Evolutionary conservation across 2,329 filamentous ascomycete genomes (phyloP), one percentile per base, ranked within the genome.

Genomic region (Phaeoacremonium minimum): DNA sequence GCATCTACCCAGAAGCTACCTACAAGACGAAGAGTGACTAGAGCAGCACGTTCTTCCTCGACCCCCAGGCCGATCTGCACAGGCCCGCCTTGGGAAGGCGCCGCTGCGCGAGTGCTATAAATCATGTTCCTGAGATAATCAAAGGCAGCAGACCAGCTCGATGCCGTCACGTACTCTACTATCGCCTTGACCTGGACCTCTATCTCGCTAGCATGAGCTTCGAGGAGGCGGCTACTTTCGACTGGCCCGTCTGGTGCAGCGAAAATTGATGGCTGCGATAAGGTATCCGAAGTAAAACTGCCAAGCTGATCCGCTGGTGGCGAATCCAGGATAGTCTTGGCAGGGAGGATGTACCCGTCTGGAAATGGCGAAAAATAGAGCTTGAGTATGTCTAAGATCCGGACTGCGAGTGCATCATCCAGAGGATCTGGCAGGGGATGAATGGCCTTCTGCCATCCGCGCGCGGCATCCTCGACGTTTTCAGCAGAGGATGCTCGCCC

Each of bases 1-100:
- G 67, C 67, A 49, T 84, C 79, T 15, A 83, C 73, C 76, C 78
- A 83, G 46, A 81, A 75, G 50, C 73, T 81, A 13, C 77, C 73
- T 17, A 84, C 61, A 20, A 83, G 64, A 26, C 77, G 70, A 32
- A 85, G 56, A 9, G 75, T 64, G 14, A 77, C 66, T 11, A 83
- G 61, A 3, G 73, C 66, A 16, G 58, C 49, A 41, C 60, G 65
- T 43, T 80, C 76, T n/a, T 74, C 69, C 36, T 78, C 72, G 11
- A 63, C 52, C 18, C 60, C 48, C 14, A 54, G 50, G 2, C 56
- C 46, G 15, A 58, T 63, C 28, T 64, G 62, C 6, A 63, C 55
- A 7, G 61, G 41, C 9, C 55, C 55, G 15, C 58, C 53, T 35
- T 71, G 69, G 1, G 57, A 44, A 4, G 66, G 57, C 11, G 59